These are phyloP conservation scores for Dichomitus squalens DNA, from an alignment of 1,284 basidiomycete genomes.

Conservation along the genomic window DNA sequence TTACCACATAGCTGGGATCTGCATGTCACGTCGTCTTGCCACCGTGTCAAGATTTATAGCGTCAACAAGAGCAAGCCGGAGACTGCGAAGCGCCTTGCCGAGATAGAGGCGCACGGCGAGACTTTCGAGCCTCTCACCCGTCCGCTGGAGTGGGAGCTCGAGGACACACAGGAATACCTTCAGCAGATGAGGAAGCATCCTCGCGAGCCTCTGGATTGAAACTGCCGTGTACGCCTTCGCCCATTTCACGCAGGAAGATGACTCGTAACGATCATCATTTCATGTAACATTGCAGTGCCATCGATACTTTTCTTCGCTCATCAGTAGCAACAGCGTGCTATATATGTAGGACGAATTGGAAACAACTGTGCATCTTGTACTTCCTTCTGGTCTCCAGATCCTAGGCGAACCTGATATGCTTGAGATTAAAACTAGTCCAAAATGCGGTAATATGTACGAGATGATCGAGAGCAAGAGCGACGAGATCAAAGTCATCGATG, in stretches of 20 bases:
- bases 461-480: slow-evolving; percentile 19
- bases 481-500: slow-evolving; percentile 14
- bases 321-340: background rate
- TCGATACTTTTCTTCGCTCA: background rate
- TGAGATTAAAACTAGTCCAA: slow-evolving; percentile 13
- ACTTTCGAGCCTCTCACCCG: slow-evolving; percentile 43
- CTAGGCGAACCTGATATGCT: background rate
- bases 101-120: slow-evolving; percentile 42
- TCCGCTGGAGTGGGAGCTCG: slow-evolving; percentile 44
- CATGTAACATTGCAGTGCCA: background rate
- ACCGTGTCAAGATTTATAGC: slow-evolving; percentile 57
- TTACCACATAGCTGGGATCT: slow-evolving; percentile 48
- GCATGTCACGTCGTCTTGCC: slow-evolving; percentile 57
- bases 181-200: slow-evolving; percentile 37
- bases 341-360: background rate
- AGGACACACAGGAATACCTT: slow-evolving; percentile 42
- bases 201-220: slow-evolving; percentile 34
- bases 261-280: slow-evolving; percentile 4
- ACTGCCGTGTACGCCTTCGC: no score
- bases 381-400: background rate
- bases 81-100: slow-evolving; percentile 44
- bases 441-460: slow-evolving; percentile 15
- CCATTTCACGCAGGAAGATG: background rate
- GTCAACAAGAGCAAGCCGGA: slow-evolving; percentile 47
- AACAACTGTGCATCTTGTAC: background rate